A percentile compares a stretch with the other conserved stretches of the same genome.
Conservation (phyloP, 768 basidiomycete species). For the Jaapia argillacea region DNA sequence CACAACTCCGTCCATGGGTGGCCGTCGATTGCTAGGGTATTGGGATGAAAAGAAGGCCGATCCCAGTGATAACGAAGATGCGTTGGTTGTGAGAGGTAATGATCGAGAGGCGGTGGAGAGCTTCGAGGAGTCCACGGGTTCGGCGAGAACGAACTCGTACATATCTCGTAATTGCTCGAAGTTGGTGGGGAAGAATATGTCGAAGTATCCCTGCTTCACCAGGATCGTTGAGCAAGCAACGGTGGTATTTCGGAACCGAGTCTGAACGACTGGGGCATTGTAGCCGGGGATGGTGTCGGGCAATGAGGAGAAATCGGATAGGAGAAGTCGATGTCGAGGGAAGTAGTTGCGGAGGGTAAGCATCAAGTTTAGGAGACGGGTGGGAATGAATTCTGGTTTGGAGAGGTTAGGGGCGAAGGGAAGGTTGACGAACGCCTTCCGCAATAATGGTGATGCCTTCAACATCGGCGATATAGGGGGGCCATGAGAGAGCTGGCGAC, state of each 20-base stretch:
- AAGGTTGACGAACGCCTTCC: constrained; percentile 55
- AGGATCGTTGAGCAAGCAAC: constrained; percentile 86
- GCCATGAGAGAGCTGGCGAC: constrained; percentile 45
- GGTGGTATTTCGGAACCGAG: constrained; percentile 73
- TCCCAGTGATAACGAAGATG: constrained; percentile 42
- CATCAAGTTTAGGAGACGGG: constrained; percentile 78
- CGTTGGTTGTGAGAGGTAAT: constrained; percentile 41
- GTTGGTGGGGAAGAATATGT: constrained; percentile 96
- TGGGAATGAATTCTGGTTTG: constrained; percentile 83
- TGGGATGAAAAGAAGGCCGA: constrained; percentile 67
- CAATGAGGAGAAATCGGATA: constrained; percentile 86
- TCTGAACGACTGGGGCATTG: constrained; percentile 91
- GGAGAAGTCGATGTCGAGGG: constrained; percentile 86
- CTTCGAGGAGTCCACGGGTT: constrained; percentile 26
- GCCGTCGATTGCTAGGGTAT: constrained; percentile 43
- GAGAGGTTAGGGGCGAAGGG: constrained; percentile 92
- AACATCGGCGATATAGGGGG: constrained; percentile 49
- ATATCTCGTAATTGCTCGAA: constrained; percentile 80
- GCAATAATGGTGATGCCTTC: constrained; percentile 41
- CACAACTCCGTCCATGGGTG: constrained; percentile 58
- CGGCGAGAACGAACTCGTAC: constrained; percentile 77
- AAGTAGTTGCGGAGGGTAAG: constrained; percentile 75
- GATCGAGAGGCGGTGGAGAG: constrained; percentile 26
- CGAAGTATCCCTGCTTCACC: constrained; percentile 93
- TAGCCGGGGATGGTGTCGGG: constrained; percentile 75